Conservation (phyloP, 1,284 basidiomycete species). For the Irpex sp. region DNA sequence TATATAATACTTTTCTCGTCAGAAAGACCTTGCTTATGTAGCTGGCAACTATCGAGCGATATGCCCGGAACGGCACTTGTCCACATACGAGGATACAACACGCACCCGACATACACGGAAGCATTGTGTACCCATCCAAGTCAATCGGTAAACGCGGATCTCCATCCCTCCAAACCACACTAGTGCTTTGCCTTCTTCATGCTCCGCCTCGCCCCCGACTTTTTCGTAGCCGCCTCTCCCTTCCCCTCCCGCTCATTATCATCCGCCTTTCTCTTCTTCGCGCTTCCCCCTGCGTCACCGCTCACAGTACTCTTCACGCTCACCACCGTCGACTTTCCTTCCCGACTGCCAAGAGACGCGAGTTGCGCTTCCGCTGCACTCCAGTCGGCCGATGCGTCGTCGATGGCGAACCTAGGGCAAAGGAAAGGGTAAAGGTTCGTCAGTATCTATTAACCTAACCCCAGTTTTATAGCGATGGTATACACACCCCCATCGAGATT, state of each 20-base stretch:
- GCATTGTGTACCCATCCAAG: background rate
- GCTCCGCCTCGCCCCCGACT: constrained; percentile 53
- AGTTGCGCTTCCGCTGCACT: constrained; percentile 72
- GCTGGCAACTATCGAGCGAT: no score
- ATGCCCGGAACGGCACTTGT: background rate
- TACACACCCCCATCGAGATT: background rate
- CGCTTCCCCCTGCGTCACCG: no score
- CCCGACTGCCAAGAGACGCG: constrained; percentile 39
- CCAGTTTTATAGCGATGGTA: constrained; percentile 1
- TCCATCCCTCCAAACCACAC: background rate
- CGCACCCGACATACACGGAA: background rate
- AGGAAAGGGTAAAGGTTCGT: background rate
- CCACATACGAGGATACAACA: background rate
- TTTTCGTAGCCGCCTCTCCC: constrained; percentile 37
- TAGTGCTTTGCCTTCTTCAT: constrained; percentile 57
- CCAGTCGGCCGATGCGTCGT: constrained; percentile 71
- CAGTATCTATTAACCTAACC: background rate
- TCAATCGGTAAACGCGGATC: background rate
- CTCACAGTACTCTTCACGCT: constrained; percentile 76
- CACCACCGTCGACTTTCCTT: constrained; percentile 63
- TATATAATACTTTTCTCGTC: no score
- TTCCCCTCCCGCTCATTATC: constrained; percentile 21
- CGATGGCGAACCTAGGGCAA: constrained; percentile 74
- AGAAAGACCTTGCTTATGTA: no score
- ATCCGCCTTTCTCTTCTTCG: constrained; percentile 67